phyloP scores from a whole-genome alignment of 306 rosid species.

The Gastrolobium villosum region DNA sequence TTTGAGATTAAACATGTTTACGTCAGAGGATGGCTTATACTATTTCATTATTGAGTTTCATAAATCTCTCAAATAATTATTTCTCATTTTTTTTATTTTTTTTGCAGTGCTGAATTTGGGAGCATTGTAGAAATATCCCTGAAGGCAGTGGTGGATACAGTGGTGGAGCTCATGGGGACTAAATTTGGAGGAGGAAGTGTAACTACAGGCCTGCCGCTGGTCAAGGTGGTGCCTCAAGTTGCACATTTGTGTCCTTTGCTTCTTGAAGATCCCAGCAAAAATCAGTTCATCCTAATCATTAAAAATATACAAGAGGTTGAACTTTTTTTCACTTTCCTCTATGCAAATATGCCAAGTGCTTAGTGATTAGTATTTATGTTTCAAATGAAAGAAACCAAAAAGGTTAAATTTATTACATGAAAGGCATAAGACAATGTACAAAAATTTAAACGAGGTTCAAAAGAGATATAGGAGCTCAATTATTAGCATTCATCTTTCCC shows the following conservation, averaged over 20 bases:
- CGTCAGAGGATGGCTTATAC: not conserved
- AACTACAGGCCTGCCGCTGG: constrained; percentile 70
- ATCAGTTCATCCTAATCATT: constrained; percentile 72
- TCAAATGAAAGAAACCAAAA: constrained; percentile 45
- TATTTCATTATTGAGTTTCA: constrained; percentile 23
- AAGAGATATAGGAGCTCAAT: constrained; percentile 52
- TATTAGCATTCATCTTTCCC: constrained; percentile 45
- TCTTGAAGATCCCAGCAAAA: constrained; percentile 79
- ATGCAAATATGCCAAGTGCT: constrained; percentile 70
- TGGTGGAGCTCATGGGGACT: constrained; percentile 66
- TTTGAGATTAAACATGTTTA: not conserved
- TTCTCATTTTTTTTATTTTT: constrained; percentile 16
- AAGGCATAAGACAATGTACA: constrained; percentile 54
- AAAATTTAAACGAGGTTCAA: constrained; percentile 42
- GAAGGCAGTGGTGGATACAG: constrained; percentile 64
- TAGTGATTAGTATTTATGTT: constrained; percentile 52
- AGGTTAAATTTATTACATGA: constrained; percentile 45
- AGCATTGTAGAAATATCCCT: constrained; percentile 70
- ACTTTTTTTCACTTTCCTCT: constrained; percentile 85
- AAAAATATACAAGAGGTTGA: constrained; percentile 75
- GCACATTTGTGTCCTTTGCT: constrained; percentile 78
- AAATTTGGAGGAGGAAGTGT: constrained; percentile 67
- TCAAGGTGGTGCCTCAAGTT: constrained; percentile 79
- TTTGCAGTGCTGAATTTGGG: constrained; percentile 78
- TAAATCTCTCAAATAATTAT: constrained; percentile 27